Evolutionary conservation across 1,284 basidiomycete genomes (phyloP).

Genomic region (Puccinia sorghi): DNA sequence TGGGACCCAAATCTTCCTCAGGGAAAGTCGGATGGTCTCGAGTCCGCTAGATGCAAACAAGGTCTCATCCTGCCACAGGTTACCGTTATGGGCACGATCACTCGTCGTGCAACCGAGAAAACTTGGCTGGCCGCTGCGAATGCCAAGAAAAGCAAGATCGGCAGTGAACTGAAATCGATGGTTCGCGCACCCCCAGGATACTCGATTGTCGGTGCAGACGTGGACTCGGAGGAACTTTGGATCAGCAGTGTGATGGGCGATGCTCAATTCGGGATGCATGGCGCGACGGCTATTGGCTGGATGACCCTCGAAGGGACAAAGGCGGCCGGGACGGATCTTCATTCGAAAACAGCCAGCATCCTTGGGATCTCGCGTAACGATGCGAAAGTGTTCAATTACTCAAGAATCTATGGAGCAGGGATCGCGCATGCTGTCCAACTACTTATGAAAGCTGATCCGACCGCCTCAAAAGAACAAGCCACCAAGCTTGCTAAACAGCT

Average conservation of each 20-base stretch:
- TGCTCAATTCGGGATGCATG: conserved; percentile 95
- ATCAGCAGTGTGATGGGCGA: conserved; percentile 99
- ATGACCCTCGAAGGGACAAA: conserved; percentile 99
- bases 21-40: conserved; percentile 44
- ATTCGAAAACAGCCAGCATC: conserved; percentile 94
- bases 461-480: conserved; percentile 76
- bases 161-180: conserved; percentile 97
- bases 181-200: conserved; percentile 90
- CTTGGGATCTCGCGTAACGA: conserved; percentile 89
- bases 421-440: conserved; percentile 90
- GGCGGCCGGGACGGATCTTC: conserved; percentile 87
- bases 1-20: conserved; percentile 70
- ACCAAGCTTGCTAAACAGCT: conserved; percentile 78
- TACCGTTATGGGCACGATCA: conserved; percentile 97
- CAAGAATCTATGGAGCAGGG: conserved; percentile 96
- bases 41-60: conserved; percentile 64
- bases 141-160: conserved; percentile 94
- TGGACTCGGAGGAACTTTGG: conserved; percentile 98
- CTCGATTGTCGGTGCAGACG: conserved; percentile 94
- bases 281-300: conserved; percentile 96
- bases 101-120: conserved; percentile 92
- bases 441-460: conserved; percentile 80
- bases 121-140: conserved; percentile 99
- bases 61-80: conserved; percentile 95
- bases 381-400: conserved; percentile 99